A percentile compares a stretch with the other conserved stretches of the same genome.
Evolutionary conservation across 2,329 filamentous ascomycete species (phyloP).

Genomic region (Colletotrichum somersetense): DNA sequence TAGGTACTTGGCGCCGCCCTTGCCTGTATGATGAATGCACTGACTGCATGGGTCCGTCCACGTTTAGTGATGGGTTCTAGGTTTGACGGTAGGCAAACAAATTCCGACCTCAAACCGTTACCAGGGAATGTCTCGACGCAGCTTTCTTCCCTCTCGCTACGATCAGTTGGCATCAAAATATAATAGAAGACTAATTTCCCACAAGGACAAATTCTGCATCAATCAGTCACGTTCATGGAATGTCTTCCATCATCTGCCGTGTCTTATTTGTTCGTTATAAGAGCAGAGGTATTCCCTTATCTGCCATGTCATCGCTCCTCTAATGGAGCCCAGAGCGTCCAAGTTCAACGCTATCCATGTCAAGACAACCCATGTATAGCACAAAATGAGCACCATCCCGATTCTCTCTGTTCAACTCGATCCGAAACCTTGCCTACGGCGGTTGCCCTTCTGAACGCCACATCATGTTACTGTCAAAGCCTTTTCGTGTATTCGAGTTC

Average conservation of each 20-base stretch:
- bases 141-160: background rate
- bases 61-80: background rate
- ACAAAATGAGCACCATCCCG: constrained; percentile 15
- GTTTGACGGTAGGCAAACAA: background rate
- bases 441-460: constrained; percentile 20
- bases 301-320: background rate
- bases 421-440: background rate
- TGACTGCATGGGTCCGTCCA: background rate
- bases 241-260: background rate
- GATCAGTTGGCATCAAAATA: background rate
- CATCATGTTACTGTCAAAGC: constrained; percentile 16
- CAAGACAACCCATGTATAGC: constrained; percentile 12
- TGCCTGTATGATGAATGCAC: background rate
- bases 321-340: constrained; percentile 13
- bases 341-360: constrained; percentile 22
- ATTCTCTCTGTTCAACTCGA: background rate
- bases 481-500: background rate
- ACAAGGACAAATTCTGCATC: background rate
- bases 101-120: background rate
- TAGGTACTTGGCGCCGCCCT: background rate
- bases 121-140: background rate
- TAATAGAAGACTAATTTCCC: background rate
- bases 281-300: constrained; percentile 20
- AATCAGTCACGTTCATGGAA: background rate
- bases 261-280: constrained; percentile 10